Conservation (phyloP, 2,329 filamentous ascomycete genomes). For the Didymella exigua region DNA sequence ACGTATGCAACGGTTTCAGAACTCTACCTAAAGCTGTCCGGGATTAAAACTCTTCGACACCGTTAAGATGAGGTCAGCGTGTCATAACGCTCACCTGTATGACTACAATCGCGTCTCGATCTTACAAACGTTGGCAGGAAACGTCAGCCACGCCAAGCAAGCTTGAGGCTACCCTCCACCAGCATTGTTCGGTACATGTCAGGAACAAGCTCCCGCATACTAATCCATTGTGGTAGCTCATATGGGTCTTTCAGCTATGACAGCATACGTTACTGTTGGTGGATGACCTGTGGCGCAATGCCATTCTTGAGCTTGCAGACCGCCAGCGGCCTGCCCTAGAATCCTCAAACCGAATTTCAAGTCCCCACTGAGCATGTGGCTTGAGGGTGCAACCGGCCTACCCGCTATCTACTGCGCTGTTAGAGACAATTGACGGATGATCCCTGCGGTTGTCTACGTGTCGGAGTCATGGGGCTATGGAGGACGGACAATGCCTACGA, state of each 20-base stretch:
- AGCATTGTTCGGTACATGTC: conserved; percentile 5
- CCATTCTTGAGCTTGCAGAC: conserved; percentile 1
- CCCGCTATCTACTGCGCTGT: neutral
- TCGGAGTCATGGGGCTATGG: conserved; percentile 7
- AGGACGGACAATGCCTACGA: conserved; percentile 5
- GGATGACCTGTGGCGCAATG: neutral
- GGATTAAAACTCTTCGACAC: neutral
- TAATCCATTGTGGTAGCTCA: neutral
- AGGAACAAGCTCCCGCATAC: conserved; percentile 5
- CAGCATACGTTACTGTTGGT: conserved; percentile 1
- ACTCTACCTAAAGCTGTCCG: neutral
- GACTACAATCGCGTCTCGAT: neutral
- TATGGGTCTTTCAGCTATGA: conserved; percentile 9
- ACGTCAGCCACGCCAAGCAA: conserved; percentile 15
- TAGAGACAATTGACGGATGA: neutral
- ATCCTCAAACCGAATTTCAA: neutral
- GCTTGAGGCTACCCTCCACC: neutral
- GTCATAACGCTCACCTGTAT: neutral
- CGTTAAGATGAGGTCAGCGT: conserved; percentile 6
- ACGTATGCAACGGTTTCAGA: neutral
- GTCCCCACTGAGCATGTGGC: neutral
- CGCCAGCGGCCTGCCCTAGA: neutral
- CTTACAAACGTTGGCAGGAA: conserved; percentile 2
- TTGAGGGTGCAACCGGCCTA: neutral
- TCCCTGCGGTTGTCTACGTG: conserved; percentile 2